These are phyloP conservation scores for Choanephora cucurbitarum DNA, from an alignment of 371 early-diverging fungal genomes.

Conservation along the genomic window DNA sequence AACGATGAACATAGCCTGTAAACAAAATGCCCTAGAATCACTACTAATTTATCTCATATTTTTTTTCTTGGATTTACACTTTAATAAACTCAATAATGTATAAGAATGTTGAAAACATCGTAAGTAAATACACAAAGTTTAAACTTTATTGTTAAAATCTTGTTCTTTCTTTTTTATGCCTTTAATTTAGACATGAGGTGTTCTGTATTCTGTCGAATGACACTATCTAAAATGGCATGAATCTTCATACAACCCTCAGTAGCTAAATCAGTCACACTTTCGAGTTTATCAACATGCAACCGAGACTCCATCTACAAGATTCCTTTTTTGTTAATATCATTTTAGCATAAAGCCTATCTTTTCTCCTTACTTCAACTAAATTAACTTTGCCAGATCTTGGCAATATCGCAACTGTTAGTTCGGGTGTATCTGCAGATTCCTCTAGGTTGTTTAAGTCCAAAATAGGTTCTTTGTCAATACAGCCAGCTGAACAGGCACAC, in stretches of 20 bases:
- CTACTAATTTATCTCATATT: too few species aligned
- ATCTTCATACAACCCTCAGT: slow-evolving; percentile 85
- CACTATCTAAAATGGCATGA: slow-evolving; percentile 72
- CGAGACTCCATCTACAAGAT: slow-evolving; percentile 79
- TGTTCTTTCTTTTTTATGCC: slow-evolving; percentile 31
- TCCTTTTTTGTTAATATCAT: too few species aligned
- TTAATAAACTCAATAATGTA: too few species aligned
- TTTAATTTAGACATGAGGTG: slow-evolving; percentile 44
- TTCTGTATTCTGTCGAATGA: slow-evolving; percentile 67
- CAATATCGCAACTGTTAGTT: slow-evolving; percentile 86
- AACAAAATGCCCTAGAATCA: too few species aligned
- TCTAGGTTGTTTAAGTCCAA: slow-evolving; percentile 89
- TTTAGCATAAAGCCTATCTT: too few species aligned
- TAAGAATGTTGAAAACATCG: too few species aligned
- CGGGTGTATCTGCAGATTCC: slow-evolving; percentile 86
- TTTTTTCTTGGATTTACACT: too few species aligned
- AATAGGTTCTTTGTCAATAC: slow-evolving; percentile 78
- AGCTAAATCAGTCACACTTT: slow-evolving; percentile 77
- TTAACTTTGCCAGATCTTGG: slow-evolving; percentile 85
- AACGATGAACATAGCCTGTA: too few species aligned
- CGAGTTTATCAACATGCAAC: slow-evolving; percentile 82
- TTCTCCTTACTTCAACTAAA: slow-evolving; percentile 55
- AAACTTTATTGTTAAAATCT: too few species aligned
- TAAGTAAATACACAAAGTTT: too few species aligned
- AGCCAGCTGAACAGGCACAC: slow-evolving; percentile 93